These are phyloP conservation scores for Colletotrichum godetiae DNA, from an alignment of 2,329 filamentous ascomycete genomes.

Conservation along the genomic window DNA sequence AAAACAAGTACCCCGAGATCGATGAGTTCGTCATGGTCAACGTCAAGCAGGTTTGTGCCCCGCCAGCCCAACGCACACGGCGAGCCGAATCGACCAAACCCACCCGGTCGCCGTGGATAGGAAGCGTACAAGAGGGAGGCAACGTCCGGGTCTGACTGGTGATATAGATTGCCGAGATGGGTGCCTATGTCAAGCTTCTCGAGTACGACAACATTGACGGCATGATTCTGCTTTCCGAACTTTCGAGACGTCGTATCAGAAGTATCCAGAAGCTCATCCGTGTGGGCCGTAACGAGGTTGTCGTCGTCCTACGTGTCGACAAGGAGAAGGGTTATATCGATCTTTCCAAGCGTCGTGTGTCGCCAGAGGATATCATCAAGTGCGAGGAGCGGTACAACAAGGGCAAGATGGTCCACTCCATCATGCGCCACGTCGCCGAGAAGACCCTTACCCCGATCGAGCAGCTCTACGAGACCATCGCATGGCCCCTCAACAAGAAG, in stretches of 20 bases:
- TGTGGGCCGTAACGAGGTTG: conserved; percentile 97
- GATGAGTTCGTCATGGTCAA: conserved; percentile 99
- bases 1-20: conserved; percentile 98
- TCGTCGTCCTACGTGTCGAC: conserved; percentile 97
- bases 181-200: conserved; percentile 98
- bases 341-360: conserved; percentile 97
- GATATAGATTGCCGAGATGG: conserved; percentile 95
- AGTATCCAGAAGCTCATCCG: conserved; percentile 99
- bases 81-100: conserved; percentile 11
- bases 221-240: conserved; percentile 98
- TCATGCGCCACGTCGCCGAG: conserved; percentile 98
- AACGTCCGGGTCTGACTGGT: conserved; percentile 37
- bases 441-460: conserved; percentile 97
- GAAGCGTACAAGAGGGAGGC: neutral
- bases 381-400: conserved; percentile 99
- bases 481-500: conserved; percentile 97
- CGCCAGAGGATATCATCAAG: conserved; percentile 96
- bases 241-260: conserved; percentile 97
- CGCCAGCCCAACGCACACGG: conserved; percentile 33
- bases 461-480: conserved; percentile 91
- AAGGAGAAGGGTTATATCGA: conserved; percentile 99
- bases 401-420: conserved; percentile 99
- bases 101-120: conserved; percentile 5
- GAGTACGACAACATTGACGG: conserved; percentile 99
- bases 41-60: conserved; percentile 85